Evolutionary conservation across 2,329 filamentous ascomycete genomes (phyloP).

Genomic region (Fusarium agapanthi): DNA sequence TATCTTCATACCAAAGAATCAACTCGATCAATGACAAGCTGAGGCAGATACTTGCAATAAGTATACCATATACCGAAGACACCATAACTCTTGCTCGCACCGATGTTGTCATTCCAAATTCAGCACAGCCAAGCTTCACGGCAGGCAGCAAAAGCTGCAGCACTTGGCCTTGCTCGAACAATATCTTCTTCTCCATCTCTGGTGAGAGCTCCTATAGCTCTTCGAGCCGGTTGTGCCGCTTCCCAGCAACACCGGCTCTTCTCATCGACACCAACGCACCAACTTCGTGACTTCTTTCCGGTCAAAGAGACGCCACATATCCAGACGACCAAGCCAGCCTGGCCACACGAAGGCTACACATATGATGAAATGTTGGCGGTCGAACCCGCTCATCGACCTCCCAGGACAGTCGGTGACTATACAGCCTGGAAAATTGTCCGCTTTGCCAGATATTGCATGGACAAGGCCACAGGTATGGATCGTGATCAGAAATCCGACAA

Average conservation of each 20-base stretch:
- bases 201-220: constrained; percentile 7
- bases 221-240: constrained; percentile 23
- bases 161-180: constrained; percentile 30
- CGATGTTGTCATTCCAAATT: constrained; percentile 43
- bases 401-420: constrained; percentile 78
- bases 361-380: constrained; percentile 81
- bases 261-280: constrained; percentile 57
- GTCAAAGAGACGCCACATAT: constrained; percentile 68
- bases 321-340: constrained; percentile 69
- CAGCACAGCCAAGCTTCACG: constrained; percentile 36
- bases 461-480: constrained; percentile 76
- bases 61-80: constrained; percentile 6
- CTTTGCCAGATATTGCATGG: constrained; percentile 80
- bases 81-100: constrained; percentile 2
- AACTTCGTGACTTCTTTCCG: constrained; percentile 70
- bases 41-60: constrained; percentile 6
- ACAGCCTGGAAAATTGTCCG: constrained; percentile 81
- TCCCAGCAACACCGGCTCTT: constrained; percentile 48
- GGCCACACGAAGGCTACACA: constrained; percentile 78
- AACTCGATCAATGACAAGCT: neutral
- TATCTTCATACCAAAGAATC: constrained; percentile 10
- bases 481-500: constrained; percentile 76
- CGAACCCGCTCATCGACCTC: constrained; percentile 78
- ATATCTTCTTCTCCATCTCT: constrained; percentile 24
- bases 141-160: constrained; percentile 39